Base-by-base conservation (phyloP, 192 early-diverging fungal genomes). In the Mortierella hygrophila region DNA sequence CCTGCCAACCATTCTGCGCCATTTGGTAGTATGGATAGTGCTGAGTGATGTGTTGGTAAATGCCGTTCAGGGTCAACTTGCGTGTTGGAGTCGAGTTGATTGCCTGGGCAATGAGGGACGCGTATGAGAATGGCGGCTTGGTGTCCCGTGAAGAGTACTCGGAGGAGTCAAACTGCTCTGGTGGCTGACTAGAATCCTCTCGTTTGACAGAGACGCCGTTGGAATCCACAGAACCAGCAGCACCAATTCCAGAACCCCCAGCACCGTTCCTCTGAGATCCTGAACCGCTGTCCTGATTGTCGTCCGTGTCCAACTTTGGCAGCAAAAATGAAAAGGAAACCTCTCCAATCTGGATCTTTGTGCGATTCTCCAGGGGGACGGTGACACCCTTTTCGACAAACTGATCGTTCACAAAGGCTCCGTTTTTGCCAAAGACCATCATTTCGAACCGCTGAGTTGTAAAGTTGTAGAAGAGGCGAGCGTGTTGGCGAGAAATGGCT, bases 1-100 rank as follows among this genome's bases (percentile, higher is more conserved):
- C 95, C 94, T 97, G 97, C 98, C 98, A 99, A 26, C 97, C 97
- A 88, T 93, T 94, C 60, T 94, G 93, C 21, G 96, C 93, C 77
- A 96, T 93, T 80, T 93, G 90, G 87, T 96, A 99, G 88, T 96
- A 98, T 16, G 97, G 96, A 74, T 96, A 98, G 72, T 96, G 88
- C 20, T 91, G 91, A 42, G 93, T 92, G 10, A 97, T 94, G 82
- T 95, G 97, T 41, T 94, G 93, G 90, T 98, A 98, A 35, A 98
- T 97, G 7, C 95, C 97, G 88, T 94, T 96, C 35, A 98, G 90
- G 7, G 97, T 97, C 84, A 97, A 87, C 76, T 93, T 93, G 73
- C 95, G 92, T 5, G 89, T 84, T 0, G 90, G 78, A 1, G 93
- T 93, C 35, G 93, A 93, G 81, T 96, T 94, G 89, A 99, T 98